phyloP scores from a whole-genome alignment of 2,329 filamentous ascomycete genomes.

The Tolypocladium paradoxum region DNA sequence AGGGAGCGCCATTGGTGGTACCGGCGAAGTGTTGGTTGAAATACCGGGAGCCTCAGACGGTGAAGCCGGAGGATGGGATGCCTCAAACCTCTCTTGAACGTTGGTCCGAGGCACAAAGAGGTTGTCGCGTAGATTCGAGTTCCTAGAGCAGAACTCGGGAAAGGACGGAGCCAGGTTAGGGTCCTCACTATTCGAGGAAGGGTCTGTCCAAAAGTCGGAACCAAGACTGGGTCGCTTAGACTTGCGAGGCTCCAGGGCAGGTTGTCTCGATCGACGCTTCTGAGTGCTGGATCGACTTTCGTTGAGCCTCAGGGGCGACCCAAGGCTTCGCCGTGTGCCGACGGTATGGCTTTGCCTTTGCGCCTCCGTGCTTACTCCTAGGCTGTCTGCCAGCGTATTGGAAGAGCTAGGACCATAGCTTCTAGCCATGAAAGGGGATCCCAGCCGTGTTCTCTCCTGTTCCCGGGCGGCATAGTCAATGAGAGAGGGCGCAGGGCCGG shows the following conservation, averaged over 20 bases:
- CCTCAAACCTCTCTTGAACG: constrained; percentile 28
- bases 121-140: constrained; percentile 21
- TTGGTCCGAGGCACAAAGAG: constrained; percentile 31
- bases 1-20: constrained; percentile 23
- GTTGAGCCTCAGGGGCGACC: constrained; percentile 41
- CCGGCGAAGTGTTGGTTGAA: constrained; percentile 6
- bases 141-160: constrained; percentile 23
- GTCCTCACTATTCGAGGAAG: constrained; percentile 16
- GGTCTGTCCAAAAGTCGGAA: constrained; percentile 42
- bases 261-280: constrained; percentile 41
- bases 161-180: constrained; percentile 9
- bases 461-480: constrained; percentile 1
- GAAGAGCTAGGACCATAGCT: constrained; percentile 55
- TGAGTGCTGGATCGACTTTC: constrained; percentile 41
- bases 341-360: constrained; percentile 37
- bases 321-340: constrained; percentile 37
- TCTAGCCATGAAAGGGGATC: constrained; percentile 44
- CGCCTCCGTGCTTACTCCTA: constrained; percentile 18
- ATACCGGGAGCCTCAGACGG: neutral
- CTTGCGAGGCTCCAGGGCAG: constrained; percentile 33
- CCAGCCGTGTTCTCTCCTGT: constrained; percentile 26
- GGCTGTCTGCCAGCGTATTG: constrained; percentile 29
- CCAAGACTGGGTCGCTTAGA: constrained; percentile 43
- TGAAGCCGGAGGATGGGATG: constrained; percentile 11
- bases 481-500: neutral